phyloP scores from a whole-genome alignment of 75 land plant genomes.

The Picea glauca region DNA sequence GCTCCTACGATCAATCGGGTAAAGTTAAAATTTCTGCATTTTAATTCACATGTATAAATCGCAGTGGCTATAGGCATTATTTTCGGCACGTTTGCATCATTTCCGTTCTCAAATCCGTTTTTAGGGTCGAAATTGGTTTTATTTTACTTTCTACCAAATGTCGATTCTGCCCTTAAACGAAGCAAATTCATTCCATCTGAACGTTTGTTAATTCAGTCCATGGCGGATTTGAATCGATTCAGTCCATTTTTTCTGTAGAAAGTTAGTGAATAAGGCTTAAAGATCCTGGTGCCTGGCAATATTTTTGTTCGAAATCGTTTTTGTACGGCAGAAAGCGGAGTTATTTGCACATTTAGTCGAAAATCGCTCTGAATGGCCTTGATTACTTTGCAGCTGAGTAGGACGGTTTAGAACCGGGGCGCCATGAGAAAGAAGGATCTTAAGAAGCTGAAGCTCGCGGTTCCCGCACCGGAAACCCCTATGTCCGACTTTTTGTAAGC shows the following conservation, averaged over 20 bases:
- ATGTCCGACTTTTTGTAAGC: constrained; percentile 7
- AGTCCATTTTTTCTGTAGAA: not conserved
- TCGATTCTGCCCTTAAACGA: too few species aligned
- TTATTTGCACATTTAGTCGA: not conserved
- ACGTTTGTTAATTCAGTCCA: not conserved
- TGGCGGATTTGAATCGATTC: not conserved
- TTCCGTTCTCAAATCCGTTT: not conserved
- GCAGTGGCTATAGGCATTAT: not conserved
- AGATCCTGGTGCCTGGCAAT: not conserved
- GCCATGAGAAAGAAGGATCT: not conserved
- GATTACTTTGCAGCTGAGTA: not conserved
- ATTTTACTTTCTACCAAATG: not conserved
- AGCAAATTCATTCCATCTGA: not conserved
- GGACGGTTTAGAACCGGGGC: not conserved
- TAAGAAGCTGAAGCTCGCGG: constrained; percentile 8
- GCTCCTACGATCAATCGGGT: not conserved
- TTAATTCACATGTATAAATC: not conserved
- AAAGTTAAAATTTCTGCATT: not conserved
- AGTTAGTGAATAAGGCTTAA: not conserved
- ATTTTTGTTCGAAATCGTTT: not conserved
- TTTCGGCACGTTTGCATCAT: not conserved
- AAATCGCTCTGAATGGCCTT: not conserved
- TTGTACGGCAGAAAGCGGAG: not conserved
- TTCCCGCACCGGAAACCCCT: not conserved
- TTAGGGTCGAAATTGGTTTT: not conserved